phyloP scores from a whole-genome alignment of 2,329 filamentous ascomycete species.

The Pseudocercospora pini-densiflorae region DNA sequence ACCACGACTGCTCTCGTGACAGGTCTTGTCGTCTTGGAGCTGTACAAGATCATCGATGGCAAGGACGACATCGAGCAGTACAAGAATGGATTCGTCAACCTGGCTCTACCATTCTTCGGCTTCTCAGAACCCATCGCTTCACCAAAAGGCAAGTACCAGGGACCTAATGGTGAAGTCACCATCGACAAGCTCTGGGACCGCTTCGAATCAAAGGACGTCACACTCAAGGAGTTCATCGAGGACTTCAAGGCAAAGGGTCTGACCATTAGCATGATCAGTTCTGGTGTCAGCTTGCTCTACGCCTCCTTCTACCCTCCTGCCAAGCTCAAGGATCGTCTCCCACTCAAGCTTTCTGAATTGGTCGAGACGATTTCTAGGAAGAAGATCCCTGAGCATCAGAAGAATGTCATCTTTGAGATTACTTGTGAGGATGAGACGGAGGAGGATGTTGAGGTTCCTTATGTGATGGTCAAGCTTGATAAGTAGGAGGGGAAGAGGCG shows the following conservation, averaged over 20 bases:
- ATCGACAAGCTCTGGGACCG: slow-evolving; percentile 99
- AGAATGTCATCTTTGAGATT: slow-evolving; percentile 95
- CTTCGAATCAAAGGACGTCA: slow-evolving; percentile 87
- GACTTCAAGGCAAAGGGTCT: slow-evolving; percentile 82
- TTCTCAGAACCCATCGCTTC: slow-evolving; percentile 97
- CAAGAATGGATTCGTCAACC: slow-evolving; percentile 98
- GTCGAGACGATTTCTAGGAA: slow-evolving; percentile 92
- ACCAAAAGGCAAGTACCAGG: slow-evolving; percentile 87
- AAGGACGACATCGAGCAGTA: slow-evolving; percentile 98
- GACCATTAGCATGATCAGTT: slow-evolving; percentile 89
- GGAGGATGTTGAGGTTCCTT: slow-evolving; percentile 96
- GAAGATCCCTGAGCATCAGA: slow-evolving; percentile 85
- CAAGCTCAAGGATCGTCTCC: slow-evolving; percentile 80
- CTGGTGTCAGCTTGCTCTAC: slow-evolving; percentile 93
- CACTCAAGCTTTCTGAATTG: slow-evolving; percentile 74
- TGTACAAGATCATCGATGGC: slow-evolving; percentile 96
- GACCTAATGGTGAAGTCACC: slow-evolving; percentile 75
- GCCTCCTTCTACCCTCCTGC: slow-evolving; percentile 88
- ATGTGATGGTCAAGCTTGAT: slow-evolving; percentile 83
- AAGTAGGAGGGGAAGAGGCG: slow-evolving; percentile 39
- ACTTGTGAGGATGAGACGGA: slow-evolving; percentile 86
- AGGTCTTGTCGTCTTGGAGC: slow-evolving; percentile 86
- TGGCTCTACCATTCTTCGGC: slow-evolving; percentile 95
- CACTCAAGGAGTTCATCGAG: slow-evolving; percentile 80
- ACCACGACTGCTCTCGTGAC: slow-evolving; percentile 97